Percentiles rank a stretch among this genome's conserved stretches.
Conservation (phyloP, 768 basidiomycete species). For the Amanita muscaria region DNA sequence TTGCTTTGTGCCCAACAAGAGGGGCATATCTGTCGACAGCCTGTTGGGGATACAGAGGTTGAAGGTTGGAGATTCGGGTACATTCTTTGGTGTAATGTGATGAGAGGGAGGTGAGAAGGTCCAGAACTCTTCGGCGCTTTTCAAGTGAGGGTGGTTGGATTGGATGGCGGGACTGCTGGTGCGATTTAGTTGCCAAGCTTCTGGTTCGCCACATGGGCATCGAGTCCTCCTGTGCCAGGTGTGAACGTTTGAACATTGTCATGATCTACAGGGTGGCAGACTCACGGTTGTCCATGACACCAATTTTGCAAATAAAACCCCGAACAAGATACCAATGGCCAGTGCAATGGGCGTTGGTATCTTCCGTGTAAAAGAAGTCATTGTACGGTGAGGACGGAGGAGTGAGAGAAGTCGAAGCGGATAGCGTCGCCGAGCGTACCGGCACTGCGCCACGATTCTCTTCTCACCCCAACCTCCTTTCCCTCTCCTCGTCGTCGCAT, state of each 20-base stretch:
- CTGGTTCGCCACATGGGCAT: conserved; percentile 45
- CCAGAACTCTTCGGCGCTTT: conserved; percentile 79
- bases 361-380: conserved; percentile 24
- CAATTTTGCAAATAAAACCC: conserved; percentile 46
- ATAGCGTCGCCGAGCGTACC: not conserved
- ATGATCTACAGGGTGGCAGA: no score
- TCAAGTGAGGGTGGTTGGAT: conserved; percentile 71
- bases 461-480: not conserved
- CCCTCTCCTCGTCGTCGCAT: conserved; percentile 1
- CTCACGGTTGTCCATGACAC: conserved; percentile 37
- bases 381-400: not conserved
- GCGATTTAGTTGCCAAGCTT: conserved; percentile 40
- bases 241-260: not conserved
- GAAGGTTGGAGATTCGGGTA: conserved; percentile 55
- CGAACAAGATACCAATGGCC: conserved; percentile 52
- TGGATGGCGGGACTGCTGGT: conserved; percentile 46
- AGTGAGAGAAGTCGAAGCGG: not conserved
- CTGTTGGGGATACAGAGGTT: conserved; percentile 80
- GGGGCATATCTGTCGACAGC: conserved; percentile 77
- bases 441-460: not conserved
- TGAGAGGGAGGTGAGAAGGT: conserved; percentile 78
- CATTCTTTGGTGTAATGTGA: conserved; percentile 93
- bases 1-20: conserved; percentile 70
- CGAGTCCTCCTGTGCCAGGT: no score
- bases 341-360: conserved; percentile 50